Conservation (phyloP, 225 moss, liverwort and hornwort genomes). For the Sphagnum contortum region DNA sequence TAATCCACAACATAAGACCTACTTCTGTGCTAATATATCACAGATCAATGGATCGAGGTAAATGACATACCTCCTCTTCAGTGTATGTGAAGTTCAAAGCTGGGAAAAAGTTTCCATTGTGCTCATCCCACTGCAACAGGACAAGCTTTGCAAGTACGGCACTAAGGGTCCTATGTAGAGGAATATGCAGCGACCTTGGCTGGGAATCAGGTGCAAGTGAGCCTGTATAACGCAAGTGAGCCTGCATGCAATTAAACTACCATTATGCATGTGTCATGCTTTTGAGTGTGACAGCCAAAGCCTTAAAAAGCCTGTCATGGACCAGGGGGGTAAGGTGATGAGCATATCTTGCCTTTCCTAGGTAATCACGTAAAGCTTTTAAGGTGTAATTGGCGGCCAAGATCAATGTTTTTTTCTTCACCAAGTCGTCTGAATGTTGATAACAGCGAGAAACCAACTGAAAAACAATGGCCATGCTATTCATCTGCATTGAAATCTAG, state of each 20-base stretch:
- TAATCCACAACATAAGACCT: too few relatives aligned
- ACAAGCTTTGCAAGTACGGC: conserved; percentile 88
- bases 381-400: conserved; percentile 56
- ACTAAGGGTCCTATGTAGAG: conserved; percentile 83
- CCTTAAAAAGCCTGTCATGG: not conserved
- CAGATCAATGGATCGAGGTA: too few relatives aligned
- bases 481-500: conserved; percentile 46
- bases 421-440: not conserved
- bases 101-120: conserved; percentile 57
- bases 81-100: conserved; percentile 47
- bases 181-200: conserved; percentile 67
- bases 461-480: conserved; percentile 78
- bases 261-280: too few relatives aligned
- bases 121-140: conserved; percentile 65
- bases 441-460: conserved; percentile 68
- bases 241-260: too few relatives aligned
- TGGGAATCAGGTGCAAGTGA: too few relatives aligned
- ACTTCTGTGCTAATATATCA: not conserved
- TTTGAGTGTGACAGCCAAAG: not conserved
- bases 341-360: conserved; percentile 28
- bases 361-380: conserved; percentile 38
- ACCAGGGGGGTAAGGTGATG: not conserved
- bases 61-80: conserved; percentile 54
- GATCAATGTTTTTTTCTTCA: conserved; percentile 31
- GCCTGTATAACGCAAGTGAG: too few relatives aligned